Conservation (phyloP, 2,329 filamentous ascomycete species). For the Pseudogymnoascus sp. region DNA sequence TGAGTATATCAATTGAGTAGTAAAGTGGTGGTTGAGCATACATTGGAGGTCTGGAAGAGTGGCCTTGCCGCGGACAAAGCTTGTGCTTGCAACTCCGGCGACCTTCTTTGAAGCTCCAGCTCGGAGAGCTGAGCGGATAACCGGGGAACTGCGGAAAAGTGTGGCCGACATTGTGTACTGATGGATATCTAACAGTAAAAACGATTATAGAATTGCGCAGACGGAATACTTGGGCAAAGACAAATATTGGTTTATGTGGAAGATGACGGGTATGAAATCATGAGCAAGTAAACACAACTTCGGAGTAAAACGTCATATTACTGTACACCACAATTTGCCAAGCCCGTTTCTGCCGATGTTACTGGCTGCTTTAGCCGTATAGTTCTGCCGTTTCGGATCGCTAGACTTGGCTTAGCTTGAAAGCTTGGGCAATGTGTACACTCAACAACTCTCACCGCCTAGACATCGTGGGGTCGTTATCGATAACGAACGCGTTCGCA, state of each 20-base stretch:
- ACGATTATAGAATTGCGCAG: neutral
- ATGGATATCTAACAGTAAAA: neutral
- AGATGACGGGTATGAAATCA: constrained; percentile 1
- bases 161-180: constrained; percentile 58
- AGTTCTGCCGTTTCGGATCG: neutral
- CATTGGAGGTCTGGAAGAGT: constrained; percentile 84
- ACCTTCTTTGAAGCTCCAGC: constrained; percentile 55
- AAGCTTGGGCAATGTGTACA: neutral
- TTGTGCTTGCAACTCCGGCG: constrained; percentile 60
- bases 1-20: neutral
- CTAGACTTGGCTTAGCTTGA: neutral
- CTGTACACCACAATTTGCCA: neutral
- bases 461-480: neutral
- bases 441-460: neutral
- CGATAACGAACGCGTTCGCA: constrained; percentile 1
- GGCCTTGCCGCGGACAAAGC: constrained; percentile 78
- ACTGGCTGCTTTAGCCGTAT: neutral
- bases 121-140: constrained; percentile 63
- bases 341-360: neutral
- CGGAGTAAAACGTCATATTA: constrained; percentile 8
- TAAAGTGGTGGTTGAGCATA: constrained; percentile 34
- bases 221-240: neutral
- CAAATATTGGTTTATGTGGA: neutral
- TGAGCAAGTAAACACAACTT: constrained; percentile 1
- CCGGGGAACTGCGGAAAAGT: constrained; percentile 62